Percentiles rank a stretch among this genome's conserved stretches.
phyloP scores from a whole-genome alignment of 1,139 yeast genomes.

The Saccharomyces hybrid region DNA sequence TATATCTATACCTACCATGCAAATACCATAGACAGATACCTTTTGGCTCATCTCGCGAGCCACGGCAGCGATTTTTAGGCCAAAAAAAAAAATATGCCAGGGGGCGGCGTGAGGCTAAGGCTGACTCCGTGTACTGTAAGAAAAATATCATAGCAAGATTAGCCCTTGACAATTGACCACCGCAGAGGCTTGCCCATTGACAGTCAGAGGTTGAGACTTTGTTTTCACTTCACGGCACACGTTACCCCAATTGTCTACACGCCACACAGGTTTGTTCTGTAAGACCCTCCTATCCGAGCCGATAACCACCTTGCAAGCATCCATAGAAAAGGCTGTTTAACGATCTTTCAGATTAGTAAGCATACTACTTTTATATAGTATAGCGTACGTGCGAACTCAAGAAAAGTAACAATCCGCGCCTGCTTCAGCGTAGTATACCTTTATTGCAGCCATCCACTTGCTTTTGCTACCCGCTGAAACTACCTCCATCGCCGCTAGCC shows the following conservation, averaged over 20 bases:
- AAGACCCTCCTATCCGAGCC: not conserved
- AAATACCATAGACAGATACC: too few species aligned
- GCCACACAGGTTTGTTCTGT: too few species aligned
- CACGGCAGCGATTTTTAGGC: not conserved
- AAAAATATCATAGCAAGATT: not conserved
- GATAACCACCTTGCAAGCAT: not conserved
- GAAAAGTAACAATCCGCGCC: not conserved
- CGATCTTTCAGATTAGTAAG: too few species aligned
- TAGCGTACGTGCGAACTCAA: not conserved
- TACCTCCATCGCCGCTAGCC: constrained; percentile 22
- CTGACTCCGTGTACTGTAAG: not conserved
- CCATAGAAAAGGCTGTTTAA: not conserved
- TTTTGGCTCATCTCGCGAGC: not conserved
- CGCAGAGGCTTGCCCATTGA: too few species aligned
- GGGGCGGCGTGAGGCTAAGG: not conserved
- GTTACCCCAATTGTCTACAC: not conserved
- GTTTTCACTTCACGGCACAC: not conserved
- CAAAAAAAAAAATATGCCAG: not conserved
- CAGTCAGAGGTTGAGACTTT: too few species aligned
- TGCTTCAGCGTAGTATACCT: constrained; percentile 22
- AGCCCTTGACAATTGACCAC: too few species aligned
- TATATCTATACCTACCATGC: too few species aligned
- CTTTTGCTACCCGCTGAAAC: constrained; percentile 28
- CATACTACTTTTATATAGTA: too few species aligned
- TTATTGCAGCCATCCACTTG: constrained; percentile 35